Base-by-base conservation (phyloP, 2,329 filamentous ascomycete species). In the Grosmannia serpens region DNA sequence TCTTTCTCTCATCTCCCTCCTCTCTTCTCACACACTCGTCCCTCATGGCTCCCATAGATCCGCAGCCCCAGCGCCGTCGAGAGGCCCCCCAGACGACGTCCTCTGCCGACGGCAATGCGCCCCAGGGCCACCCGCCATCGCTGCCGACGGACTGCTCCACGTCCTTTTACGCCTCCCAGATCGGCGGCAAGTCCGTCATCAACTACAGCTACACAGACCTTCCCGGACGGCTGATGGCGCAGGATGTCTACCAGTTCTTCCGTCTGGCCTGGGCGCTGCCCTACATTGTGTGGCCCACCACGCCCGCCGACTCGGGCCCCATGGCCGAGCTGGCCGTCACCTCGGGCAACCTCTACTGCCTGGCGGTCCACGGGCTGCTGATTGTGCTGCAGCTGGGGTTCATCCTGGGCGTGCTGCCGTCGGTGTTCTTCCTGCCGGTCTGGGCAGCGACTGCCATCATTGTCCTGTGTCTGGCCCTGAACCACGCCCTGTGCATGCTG, bases 241-340 rank as follows among this genome's bases (percentile, higher is more conserved):
- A 74, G 68, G 80, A 84, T 60, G 64, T 80, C n/a, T 76, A 75
- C 65, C 78, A 77, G 64, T 82, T 83, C 69, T 78, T 82, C 67
- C 68, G 71, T 56, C 81, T 79, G 61, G 61, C 70, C 57, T 82
- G 79, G 77, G 76, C 78, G 4, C 67, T 87, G 24, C 84, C 83
- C 2, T 82, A 79, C 67, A 73, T 88, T 41, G 58, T 88, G n/a
- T 73, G 78, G 63, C 86, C 86, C 0, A 51, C 85, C 9, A 69
- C 67, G 17, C 78, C 83, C 1, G 73, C 73, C 57, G 74, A 75
- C 49, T 81, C 80, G 1, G 79, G 74, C 17, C 64, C 75, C 55
- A 72, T 87, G 53, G 83, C 85, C 64, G 88, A 91, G 71, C 72
- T 90, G 22, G 79, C 84, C 60, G 77, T 77, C 1, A 85, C 80